Evolutionary conservation across 176 grass and related monocot species (phyloP).

Genomic region (Pharus latifolius): DNA sequence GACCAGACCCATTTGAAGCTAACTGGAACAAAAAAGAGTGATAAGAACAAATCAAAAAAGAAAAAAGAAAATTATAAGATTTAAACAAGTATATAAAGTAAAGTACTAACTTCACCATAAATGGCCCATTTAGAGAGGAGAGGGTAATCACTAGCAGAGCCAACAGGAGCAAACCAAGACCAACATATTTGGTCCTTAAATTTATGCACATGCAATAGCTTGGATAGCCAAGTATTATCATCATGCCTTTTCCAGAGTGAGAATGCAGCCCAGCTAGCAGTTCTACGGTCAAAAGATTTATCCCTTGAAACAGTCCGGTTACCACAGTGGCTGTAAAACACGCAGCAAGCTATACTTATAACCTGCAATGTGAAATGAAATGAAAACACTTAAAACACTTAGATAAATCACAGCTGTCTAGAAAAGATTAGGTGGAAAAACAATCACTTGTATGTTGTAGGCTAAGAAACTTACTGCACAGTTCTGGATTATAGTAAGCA

Average conservation of each 20-base stretch:
- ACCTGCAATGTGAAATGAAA: constrained; percentile 47
- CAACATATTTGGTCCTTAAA: constrained; percentile 97
- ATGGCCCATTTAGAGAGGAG: constrained; percentile 96
- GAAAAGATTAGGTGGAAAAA: constrained; percentile 6
- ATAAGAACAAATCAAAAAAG: constrained; percentile 2
- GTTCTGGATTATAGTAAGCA: constrained; percentile 89
- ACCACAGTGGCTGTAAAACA: constrained; percentile 95
- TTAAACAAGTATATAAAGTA: neutral
- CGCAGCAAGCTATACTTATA: constrained; percentile 97
- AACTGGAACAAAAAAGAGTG: constrained; percentile 50
- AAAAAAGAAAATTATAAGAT: neutral
- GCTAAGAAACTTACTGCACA: constrained; percentile 61
- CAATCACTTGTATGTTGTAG: neutral
- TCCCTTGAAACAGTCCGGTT: constrained; percentile 70
- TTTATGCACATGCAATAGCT: constrained; percentile 66
- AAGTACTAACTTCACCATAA: constrained; percentile 73
- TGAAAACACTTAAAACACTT: neutral
- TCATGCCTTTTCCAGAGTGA: constrained; percentile 89
- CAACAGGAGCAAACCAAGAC: constrained; percentile 94
- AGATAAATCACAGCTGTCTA: neutral
- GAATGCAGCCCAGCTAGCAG: constrained; percentile 63
- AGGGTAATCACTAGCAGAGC: constrained; percentile 87
- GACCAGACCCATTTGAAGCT: constrained; percentile 63
- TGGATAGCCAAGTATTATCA: constrained; percentile 56
- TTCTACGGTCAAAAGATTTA: constrained; percentile 69